phyloP scores from a whole-genome alignment of 1,284 basidiomycete species.

The Coniferiporia weirii region DNA sequence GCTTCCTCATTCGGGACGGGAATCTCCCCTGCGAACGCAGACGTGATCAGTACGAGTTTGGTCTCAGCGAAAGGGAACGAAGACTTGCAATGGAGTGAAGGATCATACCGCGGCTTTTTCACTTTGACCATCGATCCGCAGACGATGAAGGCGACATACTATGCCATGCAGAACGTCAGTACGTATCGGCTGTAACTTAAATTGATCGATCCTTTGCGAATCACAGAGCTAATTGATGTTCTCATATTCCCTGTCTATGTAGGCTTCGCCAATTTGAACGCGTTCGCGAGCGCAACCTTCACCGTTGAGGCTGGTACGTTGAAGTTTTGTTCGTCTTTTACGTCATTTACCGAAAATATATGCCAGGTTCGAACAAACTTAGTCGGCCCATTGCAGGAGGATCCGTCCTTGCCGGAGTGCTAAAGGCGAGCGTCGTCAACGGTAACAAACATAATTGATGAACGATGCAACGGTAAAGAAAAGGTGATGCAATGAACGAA shows the following conservation, averaged over 20 bases:
- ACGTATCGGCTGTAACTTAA: conserved; percentile 20
- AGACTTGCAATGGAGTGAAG: conserved; percentile 63
- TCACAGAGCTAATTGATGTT: neutral
- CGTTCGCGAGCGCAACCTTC: conserved; percentile 44
- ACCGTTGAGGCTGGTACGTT: conserved; percentile 35
- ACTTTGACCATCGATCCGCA: conserved; percentile 44
- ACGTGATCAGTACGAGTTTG: conserved; percentile 36
- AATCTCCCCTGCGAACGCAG: conserved; percentile 36
- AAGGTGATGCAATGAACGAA: no score
- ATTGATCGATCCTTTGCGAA: neutral
- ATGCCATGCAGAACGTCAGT: conserved; percentile 53
- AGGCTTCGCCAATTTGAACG: conserved; percentile 45
- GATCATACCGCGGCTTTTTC: conserved; percentile 59
- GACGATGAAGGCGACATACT: conserved; percentile 50
- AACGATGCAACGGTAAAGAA: neutral
- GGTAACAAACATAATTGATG: neutral
- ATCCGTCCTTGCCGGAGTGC: conserved; percentile 36
- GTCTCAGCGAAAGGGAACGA: conserved; percentile 38
- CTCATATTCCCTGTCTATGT: neutral
- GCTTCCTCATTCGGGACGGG: conserved; percentile 45
- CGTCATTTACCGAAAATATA: neutral
- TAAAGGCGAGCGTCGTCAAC: conserved; percentile 25
- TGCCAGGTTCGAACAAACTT: conserved; percentile 45
- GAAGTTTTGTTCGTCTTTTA: neutral
- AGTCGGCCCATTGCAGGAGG: conserved; percentile 53